phyloP scores from a whole-genome alignment of 495 filamentous ascomycete species.

The Penicillium arizonense region DNA sequence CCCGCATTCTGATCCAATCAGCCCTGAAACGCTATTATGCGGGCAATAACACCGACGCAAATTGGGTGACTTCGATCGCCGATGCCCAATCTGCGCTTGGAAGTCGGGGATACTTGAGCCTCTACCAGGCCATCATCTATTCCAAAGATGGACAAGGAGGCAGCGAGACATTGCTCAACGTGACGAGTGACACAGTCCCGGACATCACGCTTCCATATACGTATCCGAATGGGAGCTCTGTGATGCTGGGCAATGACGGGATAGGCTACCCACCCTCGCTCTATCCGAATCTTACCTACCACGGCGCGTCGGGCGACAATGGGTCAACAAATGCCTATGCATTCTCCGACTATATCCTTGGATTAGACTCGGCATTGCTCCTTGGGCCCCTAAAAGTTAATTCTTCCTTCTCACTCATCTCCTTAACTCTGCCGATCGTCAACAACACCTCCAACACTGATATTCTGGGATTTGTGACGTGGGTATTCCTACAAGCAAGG shows the following conservation, averaged over 20 bases:
- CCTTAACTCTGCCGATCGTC: constrained; percentile 72
- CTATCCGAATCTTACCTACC: constrained; percentile 74
- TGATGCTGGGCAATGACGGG: constrained; percentile 55
- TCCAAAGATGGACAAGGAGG: constrained; percentile 57
- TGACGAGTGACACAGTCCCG: constrained; percentile 48
- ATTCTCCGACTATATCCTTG: constrained; percentile 47
- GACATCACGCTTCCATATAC: constrained; percentile 56
- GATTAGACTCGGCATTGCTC: constrained; percentile 52
- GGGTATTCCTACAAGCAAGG: constrained; percentile 1
- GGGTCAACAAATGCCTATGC: constrained; percentile 35
- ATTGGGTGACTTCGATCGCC: constrained; percentile 52
- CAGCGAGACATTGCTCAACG: constrained; percentile 53
- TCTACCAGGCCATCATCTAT: constrained; percentile 66
- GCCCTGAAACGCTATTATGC: constrained; percentile 61
- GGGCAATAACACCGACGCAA: constrained; percentile 48
- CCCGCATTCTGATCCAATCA: constrained; percentile 64
- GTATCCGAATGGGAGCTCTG: constrained; percentile 52
- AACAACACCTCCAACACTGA: constrained; percentile 55
- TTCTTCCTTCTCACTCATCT: constrained; percentile 69
- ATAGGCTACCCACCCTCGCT: constrained; percentile 65
- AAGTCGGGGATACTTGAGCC: constrained; percentile 38
- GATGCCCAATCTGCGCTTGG: constrained; percentile 65
- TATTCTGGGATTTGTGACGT: constrained; percentile 68
- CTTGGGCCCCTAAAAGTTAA: constrained; percentile 71
- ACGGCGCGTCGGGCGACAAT: constrained; percentile 27